Base-by-base conservation (phyloP, 495 filamentous ascomycete species). In the Aspergillus affinis region DNA sequence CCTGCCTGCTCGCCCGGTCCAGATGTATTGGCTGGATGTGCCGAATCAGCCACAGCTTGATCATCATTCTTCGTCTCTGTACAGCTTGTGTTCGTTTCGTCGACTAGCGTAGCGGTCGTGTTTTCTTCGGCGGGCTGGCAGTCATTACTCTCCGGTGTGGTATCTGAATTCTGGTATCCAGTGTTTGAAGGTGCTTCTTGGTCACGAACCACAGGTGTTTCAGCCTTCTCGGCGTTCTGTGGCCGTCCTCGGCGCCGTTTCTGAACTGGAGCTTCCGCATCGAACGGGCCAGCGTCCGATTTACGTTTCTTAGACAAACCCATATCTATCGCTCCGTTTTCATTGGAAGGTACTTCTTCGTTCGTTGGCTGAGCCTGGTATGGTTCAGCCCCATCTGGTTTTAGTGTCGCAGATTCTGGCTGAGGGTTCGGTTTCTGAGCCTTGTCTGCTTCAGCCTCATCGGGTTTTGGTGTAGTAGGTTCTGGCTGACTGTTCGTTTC, bases 221-320 rank as follows among this genome's bases (percentile, higher is more conserved):
- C 20, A 18, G 21, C 51, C 15, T 47, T 59, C 30, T 32, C n/a
- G 27, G 46, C 15, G 20, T 53, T 61, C 26, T 15, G 48, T 12
- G 59, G 45, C 26, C 48, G 48, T 41, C 61, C 57, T 7, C 59
- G 51, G 15, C 23, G 18, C 45, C 56, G 32, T 54, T 67, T 64
- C 44, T 27, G 48, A 30, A 4, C 36, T 41, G 36, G 36, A 5
- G 45, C 18, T 57, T 44, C 13, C 41, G 47, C 47, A 29, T 62
- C 48, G 21, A 49, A 41, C 36, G 36, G 36, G 13, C 36, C 36
- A 41, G 36, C 21, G 8, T 67, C 59, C 19, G 53, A 49, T 50
- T 60, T 63, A 26, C 62, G 65, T 41, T 65, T 68, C 2, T 55
- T 60, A 20, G 54, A 58, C n/a, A 48, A 41, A 2, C 19, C 51